Evolutionary conservation across 371 early-diverging fungal species (phyloP), one percentile per base, ranked within the genome.

Genomic region (Mortierella sp.): DNA sequence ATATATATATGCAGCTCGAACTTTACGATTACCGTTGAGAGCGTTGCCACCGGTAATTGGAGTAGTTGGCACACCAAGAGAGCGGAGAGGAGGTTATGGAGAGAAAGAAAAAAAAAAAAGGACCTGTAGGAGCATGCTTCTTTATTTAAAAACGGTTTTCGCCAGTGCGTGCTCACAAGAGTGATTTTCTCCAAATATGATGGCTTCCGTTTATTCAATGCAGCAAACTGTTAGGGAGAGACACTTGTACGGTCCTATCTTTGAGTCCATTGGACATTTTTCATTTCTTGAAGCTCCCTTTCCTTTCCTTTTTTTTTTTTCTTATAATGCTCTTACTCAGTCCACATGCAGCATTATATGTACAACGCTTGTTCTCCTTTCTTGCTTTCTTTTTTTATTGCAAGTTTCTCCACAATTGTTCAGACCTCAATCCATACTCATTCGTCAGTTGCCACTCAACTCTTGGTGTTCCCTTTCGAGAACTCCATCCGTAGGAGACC

Each of bases 81-180:
- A 24, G 55, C 21, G 55, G 55, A 55, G 55, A 24, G 55, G 55
- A 55, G 55, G 21, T 16, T 8, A 55, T 55, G 7, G 28, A 7
- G 55, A 55, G 6, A 48, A 48, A n/a, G 7, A 50, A 50, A n/a
- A 50, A 50, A 55, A 55, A 55, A 55, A 55, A 55, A 28, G 55
- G 55, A 55, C 22, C 15, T 24, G 55, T 28, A 55, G 28, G 55
- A 55, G 55, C 32, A 24, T 28, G 22, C 2, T 19, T 52, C 2
- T 19, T 52, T 55, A 10, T 55, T 55, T 55, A 50, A 50, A 50
- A 50, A 50, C 16, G 4, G 43, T 43, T 43, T 43, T 8, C 50
- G 7, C 50, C 8, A n/a, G n/a, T 50, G 28, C 15, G 28, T 9
- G 50, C 50, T 50, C 50, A 50, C n/a, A 50, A 16, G 50, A n/a